Evolutionary conservation across 352 stramenopile species (phyloP).

Genomic region (Thraustochytrium striatum): DNA sequence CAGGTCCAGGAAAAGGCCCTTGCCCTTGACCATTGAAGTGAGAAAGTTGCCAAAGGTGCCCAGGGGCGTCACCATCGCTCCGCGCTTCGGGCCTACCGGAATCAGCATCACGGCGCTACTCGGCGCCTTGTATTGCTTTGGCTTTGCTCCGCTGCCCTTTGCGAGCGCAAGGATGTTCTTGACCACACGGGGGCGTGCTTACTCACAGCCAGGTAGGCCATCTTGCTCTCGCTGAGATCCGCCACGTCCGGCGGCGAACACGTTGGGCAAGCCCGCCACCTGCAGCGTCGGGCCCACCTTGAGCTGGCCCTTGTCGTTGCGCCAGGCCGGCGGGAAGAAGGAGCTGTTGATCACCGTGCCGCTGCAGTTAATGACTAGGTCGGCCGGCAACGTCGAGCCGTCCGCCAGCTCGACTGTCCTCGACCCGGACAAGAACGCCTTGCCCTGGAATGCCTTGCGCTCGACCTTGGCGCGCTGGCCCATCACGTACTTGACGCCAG

Average conservation of each 20-base stretch:
- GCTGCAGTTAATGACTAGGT: neutral
- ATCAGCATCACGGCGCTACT: conserved; percentile 7
- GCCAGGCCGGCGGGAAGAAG: neutral
- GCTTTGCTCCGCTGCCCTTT: neutral
- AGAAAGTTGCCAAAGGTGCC: conserved; percentile 1
- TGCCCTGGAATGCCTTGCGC: neutral
- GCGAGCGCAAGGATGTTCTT: conserved; percentile 7
- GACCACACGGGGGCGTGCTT: neutral
- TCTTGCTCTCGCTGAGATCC: conserved; percentile 1
- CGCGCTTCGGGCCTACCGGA: conserved; percentile 11
- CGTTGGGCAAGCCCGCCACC: neutral
- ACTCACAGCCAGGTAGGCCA: neutral
- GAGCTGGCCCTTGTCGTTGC: neutral
- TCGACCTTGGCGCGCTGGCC: neutral
- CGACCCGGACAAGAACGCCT: neutral
- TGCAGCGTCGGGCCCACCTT: neutral
- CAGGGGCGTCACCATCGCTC: neutral
- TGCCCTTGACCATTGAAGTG: conserved; percentile 24
- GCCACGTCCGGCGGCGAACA: conserved; percentile 18
- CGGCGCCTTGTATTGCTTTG: conserved; percentile 15
- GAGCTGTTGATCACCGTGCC: neutral
- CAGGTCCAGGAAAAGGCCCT: conserved; percentile 29
- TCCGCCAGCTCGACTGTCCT: neutral
- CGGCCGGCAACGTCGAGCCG: neutral
- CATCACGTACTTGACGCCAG: too few relatives aligned